Base-by-base conservation (phyloP, 176 grass and related monocot genomes). In the Hyparrhenia diplandra region DNA sequence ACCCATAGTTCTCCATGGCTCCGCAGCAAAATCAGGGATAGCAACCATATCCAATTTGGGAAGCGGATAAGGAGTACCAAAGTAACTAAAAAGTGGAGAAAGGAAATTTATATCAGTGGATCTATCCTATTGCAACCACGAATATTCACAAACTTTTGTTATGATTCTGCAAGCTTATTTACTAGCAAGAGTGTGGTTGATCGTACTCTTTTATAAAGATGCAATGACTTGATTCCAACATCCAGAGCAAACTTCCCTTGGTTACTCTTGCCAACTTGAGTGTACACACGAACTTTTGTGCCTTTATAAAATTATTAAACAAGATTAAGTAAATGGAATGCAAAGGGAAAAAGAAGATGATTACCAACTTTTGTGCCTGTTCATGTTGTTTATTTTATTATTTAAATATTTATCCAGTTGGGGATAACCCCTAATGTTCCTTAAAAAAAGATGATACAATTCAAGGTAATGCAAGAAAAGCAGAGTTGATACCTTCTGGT, bases 1-100 rank as follows among this genome's bases (percentile, higher is more conserved):
- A 79, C 74, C 95, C 95, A 36, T 86, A 98, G 88, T 98, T 98
- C 74, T 98, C 95, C 92, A 98, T 98, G 43, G 95, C 95, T 68
- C 95, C 88, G 84, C 42, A 71, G 92, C 85, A 88, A 98, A 95
- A 91, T 98, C 90, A 73, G 92, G 92, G 63, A 98, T 92, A 40
- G 86, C 92, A 64, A 93, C 82, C 95, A 95, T 98, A 87, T 98
- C 95, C 90, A 98, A 78, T 70, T 98, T 98, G 37, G 90, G 92
- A 73, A 98, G 95, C 20, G 95, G 88, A 87, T 91, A 98, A 67
- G 88, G 88, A 41, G 89, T 88, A n/a, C 66, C 84, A 87, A 98
- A 95, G 83, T 98, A 98, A 77, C 95, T 98, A 84, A 42, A 84
- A 84, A 39, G 21, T 36, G 51, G 43, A 13, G 36, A 45, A 72